Evolutionary conservation across 352 stramenopile genomes (phyloP), one percentile per base, ranked within the genome.

Genomic region (Globisporangium cylindrosporum): DNA sequence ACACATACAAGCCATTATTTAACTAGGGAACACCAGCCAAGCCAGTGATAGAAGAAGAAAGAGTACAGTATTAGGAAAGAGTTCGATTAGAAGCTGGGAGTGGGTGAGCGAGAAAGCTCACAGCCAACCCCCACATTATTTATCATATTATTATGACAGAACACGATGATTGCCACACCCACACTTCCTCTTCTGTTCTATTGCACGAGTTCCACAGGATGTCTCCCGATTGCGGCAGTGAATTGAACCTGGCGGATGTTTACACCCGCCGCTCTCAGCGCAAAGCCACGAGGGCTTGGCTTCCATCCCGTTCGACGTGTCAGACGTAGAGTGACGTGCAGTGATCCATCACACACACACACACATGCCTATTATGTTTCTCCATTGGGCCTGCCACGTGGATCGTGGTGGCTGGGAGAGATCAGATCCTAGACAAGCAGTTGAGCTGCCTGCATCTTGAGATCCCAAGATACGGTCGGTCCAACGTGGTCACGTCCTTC

Each of bases 61-160:
- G 9, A 4, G 24, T 32, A 27, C 59, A n/a, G 34, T 34, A 51
- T 22, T 49, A 12, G 7, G 53, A 18, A 57, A 14, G 53, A 59
- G 53, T 59, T 59, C 53, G 25, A 59, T 59, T 59, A 59, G 53
- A 59, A 59, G 53, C 18, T 15, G 25, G 12, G 51, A 36, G 22
- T 43, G 51, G 22, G 22, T 43, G 18, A 51, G 43, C 20, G 43
- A 51, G 22, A 15, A 51, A 51, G 43, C 18, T 51, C 6, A 20
- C 7, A 38, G 32, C 32, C 32, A 38, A 3, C 32, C 15, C 29
- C 54, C 36, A 48, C 64, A 72, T 72, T 72, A 60, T 60, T 60
- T 72, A 72, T 69, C 14, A 55, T 65, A 67, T 67, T 67, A 67
- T 67, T 67, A 67, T 67, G 62, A 58, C 53, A 43, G 22, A 56